Base-by-base conservation (phyloP, 1,284 basidiomycete species). In the Sanghuangporus sanghuang region DNA sequence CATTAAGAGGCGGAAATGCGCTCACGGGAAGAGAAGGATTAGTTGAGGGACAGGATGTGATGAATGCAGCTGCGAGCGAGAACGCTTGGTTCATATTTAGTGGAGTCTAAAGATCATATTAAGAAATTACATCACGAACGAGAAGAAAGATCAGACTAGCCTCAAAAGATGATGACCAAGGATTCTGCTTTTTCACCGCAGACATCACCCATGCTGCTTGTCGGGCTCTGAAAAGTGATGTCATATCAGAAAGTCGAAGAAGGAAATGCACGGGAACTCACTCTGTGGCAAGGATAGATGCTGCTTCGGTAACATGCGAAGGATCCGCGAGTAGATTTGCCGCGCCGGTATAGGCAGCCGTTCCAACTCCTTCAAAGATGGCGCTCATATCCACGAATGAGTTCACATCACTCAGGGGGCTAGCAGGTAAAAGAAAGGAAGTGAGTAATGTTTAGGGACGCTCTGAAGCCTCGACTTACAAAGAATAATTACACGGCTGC, bases 321-420 rank as follows among this genome's bases (percentile, higher is more conserved):
- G 73, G 71, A 68, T 80, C 75, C 35, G 69, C 64, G 62, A 87
- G 76, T 68, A 77, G 76, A 36, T 74, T 72, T 3, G 82, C 75
- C 1, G 81, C 80, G 18, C 86, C 86, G 61, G 79, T 77, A 71
- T 86, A 88, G 3, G 83, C 85, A 6, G 72, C 72, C 1, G 77
- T 76, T n/a, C 81, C 82, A 54, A 88, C 79, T 27, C 78, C 81
- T 72, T 89, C 86, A n/a, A 90, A 72, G 8, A 82, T 76, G 66
- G 78, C 77, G 23, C 84, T 79, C 39, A 83, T 73, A 12, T 78
- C 76, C 40, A 82, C 75, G 72, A 89, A 90, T 2, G 77, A 73
- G 61, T 73, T 73, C 1, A 79, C 74, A 61, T 80, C 79, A 14
- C 73, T 73, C 68, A 79, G 76, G 27, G 81, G 79, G 73, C 87